These are phyloP conservation scores for Plicaturopsis crispa DNA, from an alignment of 768 basidiomycete genomes.

Conservation along the genomic window DNA sequence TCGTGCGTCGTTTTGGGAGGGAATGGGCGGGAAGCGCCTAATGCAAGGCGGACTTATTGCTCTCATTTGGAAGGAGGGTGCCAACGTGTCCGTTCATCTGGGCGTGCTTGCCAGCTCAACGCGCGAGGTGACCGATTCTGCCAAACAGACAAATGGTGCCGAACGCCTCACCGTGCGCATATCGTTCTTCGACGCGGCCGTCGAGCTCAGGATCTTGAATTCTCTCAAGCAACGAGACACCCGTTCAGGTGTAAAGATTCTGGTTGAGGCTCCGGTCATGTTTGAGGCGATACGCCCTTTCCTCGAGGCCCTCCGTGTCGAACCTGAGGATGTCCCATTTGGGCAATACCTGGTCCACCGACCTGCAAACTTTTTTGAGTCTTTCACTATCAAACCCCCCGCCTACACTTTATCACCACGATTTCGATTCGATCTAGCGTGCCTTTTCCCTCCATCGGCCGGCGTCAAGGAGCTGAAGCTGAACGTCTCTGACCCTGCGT, in stretches of 20 bases:
- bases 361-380: constrained; percentile 24
- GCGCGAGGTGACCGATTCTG: constrained; percentile 38
- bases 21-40: constrained; percentile 48
- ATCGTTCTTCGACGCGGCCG: constrained; percentile 54
- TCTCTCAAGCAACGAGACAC: constrained; percentile 18
- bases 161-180: constrained; percentile 38
- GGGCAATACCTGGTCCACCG: constrained; percentile 40
- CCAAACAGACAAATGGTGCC: constrained; percentile 15
- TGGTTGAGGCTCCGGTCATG: constrained; percentile 60
- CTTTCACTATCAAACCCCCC: constrained; percentile 38
- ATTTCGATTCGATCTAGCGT: constrained; percentile 50
- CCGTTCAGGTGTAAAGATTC: constrained; percentile 19
- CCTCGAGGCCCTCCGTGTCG: constrained; percentile 49
- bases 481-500: constrained; percentile 29
- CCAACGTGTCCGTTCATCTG: constrained; percentile 37
- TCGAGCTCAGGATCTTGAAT: constrained; percentile 40
- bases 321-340: constrained; percentile 54
- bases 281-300: constrained; percentile 65
- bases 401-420: constrained; percentile 43
- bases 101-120: constrained; percentile 39
- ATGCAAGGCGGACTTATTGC: constrained; percentile 58
- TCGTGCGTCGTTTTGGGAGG: constrained; percentile 56
- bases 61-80: constrained; percentile 37
- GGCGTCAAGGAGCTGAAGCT: constrained; percentile 33
- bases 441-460: constrained; percentile 37